Evolutionary conservation across 1,284 basidiomycete genomes (phyloP).

Genomic region (Trametes polyzona): DNA sequence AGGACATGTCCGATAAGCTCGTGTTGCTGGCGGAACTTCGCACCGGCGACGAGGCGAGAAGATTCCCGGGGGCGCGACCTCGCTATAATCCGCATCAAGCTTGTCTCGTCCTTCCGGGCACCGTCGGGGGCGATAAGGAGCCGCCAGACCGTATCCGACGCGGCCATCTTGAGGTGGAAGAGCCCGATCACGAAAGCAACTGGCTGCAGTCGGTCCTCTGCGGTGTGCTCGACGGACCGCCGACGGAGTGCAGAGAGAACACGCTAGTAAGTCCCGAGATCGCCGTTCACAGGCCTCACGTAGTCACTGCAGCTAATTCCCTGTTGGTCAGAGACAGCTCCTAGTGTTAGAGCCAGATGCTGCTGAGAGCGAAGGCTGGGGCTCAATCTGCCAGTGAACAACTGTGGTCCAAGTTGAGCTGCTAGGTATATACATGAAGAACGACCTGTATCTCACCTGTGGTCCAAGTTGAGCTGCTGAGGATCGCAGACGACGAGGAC

Average conservation of each 20-base stretch:
- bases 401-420: too few species aligned
- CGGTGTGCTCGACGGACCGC: slow-evolving; percentile 20
- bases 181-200: slow-evolving; percentile 39
- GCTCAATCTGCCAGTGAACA: too few species aligned
- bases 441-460: too few species aligned
- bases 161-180: slow-evolving; percentile 46
- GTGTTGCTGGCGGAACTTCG: slow-evolving; percentile 41
- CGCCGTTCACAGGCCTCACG: slow-evolving; percentile 16
- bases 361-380: too few species aligned
- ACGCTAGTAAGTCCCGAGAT: slow-evolving; percentile 23
- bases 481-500: too few species aligned
- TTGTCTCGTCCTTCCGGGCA: slow-evolving; percentile 22
- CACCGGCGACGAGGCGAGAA: slow-evolving; percentile 32
- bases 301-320: not conserved
- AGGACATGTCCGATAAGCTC: slow-evolving; percentile 38
- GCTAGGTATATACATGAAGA: too few species aligned
- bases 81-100: slow-evolving; percentile 16
- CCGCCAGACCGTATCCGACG: slow-evolving; percentile 40
- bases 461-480: too few species aligned
- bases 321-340: slow-evolving; percentile 8
- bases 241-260: slow-evolving; percentile 8
- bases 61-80: slow-evolving; percentile 36
- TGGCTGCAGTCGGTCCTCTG: slow-evolving; percentile 29
- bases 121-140: slow-evolving; percentile 28
- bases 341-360: too few species aligned